A percentile compares a stretch with the other conserved stretches of the same genome.
phyloP scores from a whole-genome alignment of 148 eudicot genomes.

The Camellia granthamiana region DNA sequence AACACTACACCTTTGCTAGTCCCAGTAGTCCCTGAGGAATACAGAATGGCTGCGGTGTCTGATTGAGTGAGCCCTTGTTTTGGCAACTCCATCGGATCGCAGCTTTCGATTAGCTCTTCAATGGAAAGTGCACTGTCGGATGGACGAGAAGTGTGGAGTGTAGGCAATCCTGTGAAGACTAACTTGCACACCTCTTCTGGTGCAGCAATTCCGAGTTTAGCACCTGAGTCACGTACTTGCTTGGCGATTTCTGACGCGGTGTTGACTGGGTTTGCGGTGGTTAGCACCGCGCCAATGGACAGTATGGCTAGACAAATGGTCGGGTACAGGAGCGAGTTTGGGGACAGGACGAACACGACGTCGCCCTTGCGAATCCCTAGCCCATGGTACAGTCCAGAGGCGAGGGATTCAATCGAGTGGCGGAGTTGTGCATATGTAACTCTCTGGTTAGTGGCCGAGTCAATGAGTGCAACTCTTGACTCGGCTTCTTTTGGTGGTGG shows the following conservation, averaged over 20 bases:
- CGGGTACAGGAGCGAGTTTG: constrained; percentile 43
- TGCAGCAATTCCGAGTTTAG: constrained; percentile 33
- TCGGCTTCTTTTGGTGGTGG: constrained; percentile 33
- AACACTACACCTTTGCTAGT: constrained; percentile 44
- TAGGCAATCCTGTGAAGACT: constrained; percentile 24
- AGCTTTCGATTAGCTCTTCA: constrained; percentile 35
- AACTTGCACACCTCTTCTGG: constrained; percentile 38
- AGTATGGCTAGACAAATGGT: constrained; percentile 42
- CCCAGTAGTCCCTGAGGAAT: constrained; percentile 57
- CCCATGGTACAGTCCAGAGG: constrained; percentile 35
- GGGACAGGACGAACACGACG: constrained; percentile 44
- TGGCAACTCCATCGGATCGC: constrained; percentile 35
- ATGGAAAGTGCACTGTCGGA: constrained; percentile 29
- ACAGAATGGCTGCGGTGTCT: constrained; percentile 45
- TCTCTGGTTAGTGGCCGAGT: constrained; percentile 27
- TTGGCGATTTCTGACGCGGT: constrained; percentile 39
- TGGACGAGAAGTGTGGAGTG: constrained; percentile 31
- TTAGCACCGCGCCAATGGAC: constrained; percentile 45
- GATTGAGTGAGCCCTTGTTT: constrained; percentile 24
- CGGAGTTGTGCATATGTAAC: constrained; percentile 43
- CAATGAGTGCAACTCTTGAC: constrained; percentile 41
- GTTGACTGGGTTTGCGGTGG: constrained; percentile 51
- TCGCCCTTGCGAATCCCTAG: constrained; percentile 46
- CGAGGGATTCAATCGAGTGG: constrained; percentile 29
- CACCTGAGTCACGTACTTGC: constrained; percentile 36